Conservation (phyloP, 495 filamentous ascomycete species). For the Halenospora varia region DNA sequence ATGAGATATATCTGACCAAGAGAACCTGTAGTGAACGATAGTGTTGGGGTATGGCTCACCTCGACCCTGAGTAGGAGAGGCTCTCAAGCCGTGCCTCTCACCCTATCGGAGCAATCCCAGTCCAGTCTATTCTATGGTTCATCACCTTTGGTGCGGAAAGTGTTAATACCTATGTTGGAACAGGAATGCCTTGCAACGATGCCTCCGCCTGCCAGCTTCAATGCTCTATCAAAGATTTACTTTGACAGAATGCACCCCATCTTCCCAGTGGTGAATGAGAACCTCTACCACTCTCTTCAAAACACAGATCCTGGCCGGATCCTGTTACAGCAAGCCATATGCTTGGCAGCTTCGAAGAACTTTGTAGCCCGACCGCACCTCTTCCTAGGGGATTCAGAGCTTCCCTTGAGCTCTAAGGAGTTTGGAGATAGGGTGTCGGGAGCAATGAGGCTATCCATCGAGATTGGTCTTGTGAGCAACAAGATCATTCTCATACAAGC, state of each 20-base stretch:
- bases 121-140: slow-evolving; percentile 11
- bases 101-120: background rate
- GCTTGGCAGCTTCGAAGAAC: slow-evolving; percentile 45
- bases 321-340: slow-evolving; percentile 41
- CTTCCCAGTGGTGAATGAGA: slow-evolving; percentile 40
- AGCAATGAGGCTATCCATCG: slow-evolving; percentile 26
- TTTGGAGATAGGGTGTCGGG: slow-evolving; percentile 29
- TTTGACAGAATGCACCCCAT: slow-evolving; percentile 43
- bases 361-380: slow-evolving; percentile 33
- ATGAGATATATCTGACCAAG: background rate
- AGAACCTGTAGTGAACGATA: slow-evolving; percentile 5
- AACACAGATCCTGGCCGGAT: slow-evolving; percentile 25
- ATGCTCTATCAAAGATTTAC: slow-evolving; percentile 35
- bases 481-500: slow-evolving; percentile 28
- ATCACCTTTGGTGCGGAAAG: slow-evolving; percentile 8
- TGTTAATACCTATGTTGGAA: slow-evolving; percentile 27
- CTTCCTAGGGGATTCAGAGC: slow-evolving; percentile 28
- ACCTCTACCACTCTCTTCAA: slow-evolving; percentile 15
- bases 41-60: slow-evolving; percentile 20
- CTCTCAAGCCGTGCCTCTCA: background rate
- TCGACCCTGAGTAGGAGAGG: background rate
- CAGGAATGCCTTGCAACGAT: slow-evolving; percentile 33
- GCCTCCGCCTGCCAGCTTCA: slow-evolving; percentile 31
- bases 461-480: slow-evolving; percentile 28
- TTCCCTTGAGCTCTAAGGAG: slow-evolving; percentile 20